Evolutionary conservation across 805 yeast genomes (phyloP).

Genomic region (Lipomyces mesembrius): DNA sequence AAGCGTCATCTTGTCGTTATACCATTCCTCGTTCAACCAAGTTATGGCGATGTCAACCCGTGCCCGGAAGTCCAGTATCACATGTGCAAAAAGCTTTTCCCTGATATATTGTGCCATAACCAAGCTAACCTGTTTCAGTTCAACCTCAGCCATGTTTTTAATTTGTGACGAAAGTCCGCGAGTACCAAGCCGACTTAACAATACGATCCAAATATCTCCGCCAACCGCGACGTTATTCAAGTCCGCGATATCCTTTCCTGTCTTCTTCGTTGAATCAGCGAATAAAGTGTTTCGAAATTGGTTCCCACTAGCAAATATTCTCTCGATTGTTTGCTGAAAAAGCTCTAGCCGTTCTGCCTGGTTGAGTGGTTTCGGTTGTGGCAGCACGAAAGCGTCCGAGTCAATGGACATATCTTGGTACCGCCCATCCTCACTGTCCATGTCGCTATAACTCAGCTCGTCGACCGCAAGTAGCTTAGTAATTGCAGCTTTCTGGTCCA

Average conservation of each 20-base stretch:
- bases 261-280: constrained; percentile 17
- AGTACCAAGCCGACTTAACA: constrained; percentile 77
- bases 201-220: constrained; percentile 73
- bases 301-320: constrained; percentile 34
- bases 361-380: constrained; percentile 48
- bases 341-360: constrained; percentile 62
- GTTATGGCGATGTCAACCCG: constrained; percentile 77
- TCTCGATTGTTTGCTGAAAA: constrained; percentile 58
- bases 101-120: constrained; percentile 64
- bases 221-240: constrained; percentile 58
- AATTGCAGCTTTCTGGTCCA: background rate
- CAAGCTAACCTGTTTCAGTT: constrained; percentile 40
- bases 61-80: constrained; percentile 70
- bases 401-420: constrained; percentile 20
- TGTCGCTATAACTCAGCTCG: constrained; percentile 23
- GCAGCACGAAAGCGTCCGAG: constrained; percentile 17
- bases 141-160: constrained; percentile 16
- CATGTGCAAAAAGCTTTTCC: constrained; percentile 70
- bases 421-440: constrained; percentile 14
- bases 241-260: constrained; percentile 37
- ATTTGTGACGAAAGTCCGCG: constrained; percentile 47
- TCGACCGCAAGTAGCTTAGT: constrained; percentile 1
- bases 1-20: constrained; percentile 56
- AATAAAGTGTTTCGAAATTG: constrained; percentile 21
- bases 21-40: constrained; percentile 98